Percentiles rank a stretch among this genome's conserved stretches.
Evolutionary conservation across 768 basidiomycete species (phyloP).

Genomic region (Chalciporus sphaerocephalus): DNA sequence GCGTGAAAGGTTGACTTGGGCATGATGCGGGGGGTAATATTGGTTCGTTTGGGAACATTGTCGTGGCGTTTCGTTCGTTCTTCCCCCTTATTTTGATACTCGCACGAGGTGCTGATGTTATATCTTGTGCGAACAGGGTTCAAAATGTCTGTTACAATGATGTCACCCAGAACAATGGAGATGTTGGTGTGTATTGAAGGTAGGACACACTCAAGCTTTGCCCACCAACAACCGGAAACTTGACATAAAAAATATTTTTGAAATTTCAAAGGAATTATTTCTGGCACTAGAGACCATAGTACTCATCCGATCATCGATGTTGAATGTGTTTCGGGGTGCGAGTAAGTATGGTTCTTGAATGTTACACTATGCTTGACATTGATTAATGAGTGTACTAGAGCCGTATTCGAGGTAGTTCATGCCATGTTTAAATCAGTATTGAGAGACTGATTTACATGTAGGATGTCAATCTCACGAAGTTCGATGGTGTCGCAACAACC

Average conservation of each 20-base stretch:
- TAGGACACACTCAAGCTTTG: not conserved
- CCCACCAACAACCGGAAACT: not conserved
- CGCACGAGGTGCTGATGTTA: not conserved
- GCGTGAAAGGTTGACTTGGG: not conserved
- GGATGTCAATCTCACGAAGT: conserved; percentile 9
- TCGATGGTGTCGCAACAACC: not conserved
- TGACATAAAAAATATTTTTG: conserved; percentile 9
- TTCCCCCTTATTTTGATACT: not conserved
- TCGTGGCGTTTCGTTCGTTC: conserved; percentile 1
- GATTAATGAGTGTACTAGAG: not conserved
- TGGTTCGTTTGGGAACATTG: conserved; percentile 6
- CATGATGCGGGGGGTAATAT: conserved; percentile 12
- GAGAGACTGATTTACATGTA: not conserved
- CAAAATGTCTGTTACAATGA: conserved; percentile 11
- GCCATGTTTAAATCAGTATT: not conserved
- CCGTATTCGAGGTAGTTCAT: conserved; percentile 9
- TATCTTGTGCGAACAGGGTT: not conserved
- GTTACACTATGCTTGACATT: not conserved
- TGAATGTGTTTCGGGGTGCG: not conserved
- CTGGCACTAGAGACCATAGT: conserved; percentile 5
- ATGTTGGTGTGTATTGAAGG: conserved; percentile 10
- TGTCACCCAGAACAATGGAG: not conserved
- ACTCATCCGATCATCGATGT: conserved; percentile 1
- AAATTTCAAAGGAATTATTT: conserved; percentile 6
- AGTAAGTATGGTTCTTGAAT: not conserved